Evolutionary conservation across 1,139 yeast genomes (phyloP), one percentile per base, ranked within the genome.

Genomic region (Diutina mesorugosa): DNA sequence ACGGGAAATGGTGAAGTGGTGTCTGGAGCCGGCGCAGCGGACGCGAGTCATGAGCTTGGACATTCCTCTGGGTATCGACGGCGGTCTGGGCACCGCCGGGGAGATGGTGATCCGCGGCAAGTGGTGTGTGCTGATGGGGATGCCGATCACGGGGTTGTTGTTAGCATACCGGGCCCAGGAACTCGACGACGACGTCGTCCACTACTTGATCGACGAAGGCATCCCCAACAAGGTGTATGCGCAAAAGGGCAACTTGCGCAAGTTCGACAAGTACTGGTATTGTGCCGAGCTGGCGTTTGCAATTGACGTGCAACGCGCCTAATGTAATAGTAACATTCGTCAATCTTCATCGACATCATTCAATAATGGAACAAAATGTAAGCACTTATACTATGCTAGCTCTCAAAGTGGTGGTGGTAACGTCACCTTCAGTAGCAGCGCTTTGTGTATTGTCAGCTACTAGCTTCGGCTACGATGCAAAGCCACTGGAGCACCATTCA

Each of bases 31-130:
- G n/a, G 66, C 66, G 14, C 73, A 72, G 48, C 71, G 72, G 54
- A 71, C 78, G 8, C 78, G 81, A 55, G 71, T 84, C 14, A 72
- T 88, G 73, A 86, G 96, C 0, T 68, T 90, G 32, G 96, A 90
- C 64, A 80, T 88, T 45, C 95, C 96, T 2, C 80, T 91, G 0
- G 97, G 97, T 7, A 74, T 87, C 51, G 96, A 90, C 65, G 86
- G 95, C 8, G 89, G 95, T 4, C 84, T 95, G 0, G 97, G 96
- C 8, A 77, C 84, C 5, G 67, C 67, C 59, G 70, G 69, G 48
- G 62, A 65, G 3, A 60, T 67, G 21, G 65, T 65, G 45, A 63
- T 74, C 29, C 65, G 65, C 45, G 70, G 83, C 62, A 73, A 72
- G 58, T 81, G 83, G 76, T 78, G 89, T 56, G 78, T 86, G 10